phyloP scores from a whole-genome alignment of 768 basidiomycete genomes.

The Daedaleopsis nitida region DNA sequence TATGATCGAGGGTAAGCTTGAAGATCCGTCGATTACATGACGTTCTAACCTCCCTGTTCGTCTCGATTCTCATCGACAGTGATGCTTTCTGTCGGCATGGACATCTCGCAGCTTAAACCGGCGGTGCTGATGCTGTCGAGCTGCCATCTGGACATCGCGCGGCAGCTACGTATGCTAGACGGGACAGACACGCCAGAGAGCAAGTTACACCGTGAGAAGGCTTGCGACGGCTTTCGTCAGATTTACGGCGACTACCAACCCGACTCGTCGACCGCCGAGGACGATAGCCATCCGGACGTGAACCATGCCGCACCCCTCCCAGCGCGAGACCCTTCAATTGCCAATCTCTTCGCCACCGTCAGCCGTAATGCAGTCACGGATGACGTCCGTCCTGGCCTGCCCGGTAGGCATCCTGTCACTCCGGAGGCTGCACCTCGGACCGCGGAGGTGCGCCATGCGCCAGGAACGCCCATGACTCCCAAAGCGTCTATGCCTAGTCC shows the following conservation, averaged over 20 bases:
- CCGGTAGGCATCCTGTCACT: neutral
- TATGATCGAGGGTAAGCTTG: constrained; percentile 48
- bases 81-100: constrained; percentile 38
- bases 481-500: neutral
- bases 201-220: constrained; percentile 40
- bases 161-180: constrained; percentile 33
- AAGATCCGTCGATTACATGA: neutral
- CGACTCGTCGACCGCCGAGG: neutral
- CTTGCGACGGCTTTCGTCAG: constrained; percentile 21
- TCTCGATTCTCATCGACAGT: constrained; percentile 34
- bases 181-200: constrained; percentile 30
- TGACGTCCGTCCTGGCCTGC: neutral
- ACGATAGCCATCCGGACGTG: neutral
- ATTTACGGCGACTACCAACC: constrained; percentile 17
- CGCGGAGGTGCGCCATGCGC: neutral
- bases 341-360: neutral
- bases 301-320: neutral
- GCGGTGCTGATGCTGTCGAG: constrained; percentile 55
- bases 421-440: neutral
- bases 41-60: neutral
- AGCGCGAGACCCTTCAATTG: neutral
- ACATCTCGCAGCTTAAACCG: constrained; percentile 45
- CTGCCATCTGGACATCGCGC: constrained; percentile 50
- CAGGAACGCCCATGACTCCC: neutral
- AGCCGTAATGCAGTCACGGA: neutral